A percentile compares a stretch with the other conserved stretches of the same genome.
phyloP scores from a whole-genome alignment of 805 yeast genomes.

The Yamadazyma phyllophila region DNA sequence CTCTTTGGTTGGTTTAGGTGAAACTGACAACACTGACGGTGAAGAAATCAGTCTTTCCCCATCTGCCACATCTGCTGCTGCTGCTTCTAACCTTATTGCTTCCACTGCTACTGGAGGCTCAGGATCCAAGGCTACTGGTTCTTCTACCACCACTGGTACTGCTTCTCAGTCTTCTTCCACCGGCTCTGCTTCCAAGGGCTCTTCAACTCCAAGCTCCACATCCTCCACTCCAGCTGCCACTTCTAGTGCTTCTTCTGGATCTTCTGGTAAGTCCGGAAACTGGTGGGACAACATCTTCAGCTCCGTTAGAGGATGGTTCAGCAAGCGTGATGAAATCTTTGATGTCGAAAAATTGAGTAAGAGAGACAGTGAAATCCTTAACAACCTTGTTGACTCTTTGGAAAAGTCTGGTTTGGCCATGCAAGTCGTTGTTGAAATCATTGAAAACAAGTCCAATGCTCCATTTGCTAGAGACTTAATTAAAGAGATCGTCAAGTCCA shows the following conservation, averaged over 20 bases:
- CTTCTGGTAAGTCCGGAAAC: constrained; percentile 5
- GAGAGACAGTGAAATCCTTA: constrained; percentile 19
- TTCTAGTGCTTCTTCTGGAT: constrained; percentile 6
- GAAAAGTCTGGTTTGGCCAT: constrained; percentile 28
- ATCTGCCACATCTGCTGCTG: constrained; percentile 12
- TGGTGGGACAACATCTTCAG: constrained; percentile 6
- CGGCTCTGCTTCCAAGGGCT: constrained; percentile 3
- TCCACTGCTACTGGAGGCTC: constrained; percentile 2
- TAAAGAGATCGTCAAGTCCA: constrained; percentile 18
- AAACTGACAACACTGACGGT: constrained; percentile 3
- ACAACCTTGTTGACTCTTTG: constrained; percentile 26
- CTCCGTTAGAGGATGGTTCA: constrained; percentile 13
- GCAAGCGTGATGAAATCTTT: constrained; percentile 12
- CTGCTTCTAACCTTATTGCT: constrained; percentile 7
- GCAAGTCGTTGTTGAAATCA: constrained; percentile 22
- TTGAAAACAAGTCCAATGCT: constrained; percentile 21
- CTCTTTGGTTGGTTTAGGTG: constrained; percentile 15
- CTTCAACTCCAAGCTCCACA: constrained; percentile 3
- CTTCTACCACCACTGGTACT: constrained; percentile 6
- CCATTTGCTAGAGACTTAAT: constrained; percentile 26
- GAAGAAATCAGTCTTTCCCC: constrained; percentile 10
- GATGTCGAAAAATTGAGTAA: constrained; percentile 10
- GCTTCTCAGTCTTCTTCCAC: constrained; percentile 4
- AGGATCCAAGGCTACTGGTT: constrained; percentile 4
- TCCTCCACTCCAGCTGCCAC: constrained; percentile 9